Base-by-base conservation (phyloP, 768 basidiomycete species). In the Suillus ampliporus region DNA sequence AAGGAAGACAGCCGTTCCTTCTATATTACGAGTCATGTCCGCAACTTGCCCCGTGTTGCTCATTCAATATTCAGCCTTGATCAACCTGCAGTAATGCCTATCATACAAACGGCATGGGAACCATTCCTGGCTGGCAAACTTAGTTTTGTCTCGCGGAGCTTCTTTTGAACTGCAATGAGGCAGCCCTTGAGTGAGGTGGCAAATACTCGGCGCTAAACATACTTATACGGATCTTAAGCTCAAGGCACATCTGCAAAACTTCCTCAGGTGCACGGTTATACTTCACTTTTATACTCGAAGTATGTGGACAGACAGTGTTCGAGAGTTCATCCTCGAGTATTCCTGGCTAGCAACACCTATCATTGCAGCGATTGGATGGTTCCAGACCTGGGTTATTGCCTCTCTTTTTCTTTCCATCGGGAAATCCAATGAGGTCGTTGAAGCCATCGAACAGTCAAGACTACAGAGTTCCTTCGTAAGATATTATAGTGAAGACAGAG, bases 341-440 rank as follows among this genome's bases (percentile, higher is more conserved):
- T 56, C 54, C 23, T 56, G 54, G 54, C 37, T 56, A 26, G 38
- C 54, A 56, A 56, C 54, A 40, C 54, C 54, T 7, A 56, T 56
- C 37, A 56, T 56, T 26, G 54, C 54, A 10, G 54, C 54, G 26
- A 40, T 56, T 7, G 54, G 54, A 26, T 56, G 54, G 54, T 56
- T 1, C 3, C 54, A 56, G 37, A 56, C 54, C 37, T 56, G 54
- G 54, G 10, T 56, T 26, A 56, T 56, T 11, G 54, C 54, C 17
- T 56, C 54, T 56, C 10, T 56, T 23, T 56, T 56, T 38, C 53
- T 56, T 9, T 56, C 53, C 23, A 38, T 11, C 23, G 23, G 17
- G 10, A 56, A 56, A 26, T 56, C 53, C 17, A 56, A 23, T 0
- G 53, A 56, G 17, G 17, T 56, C 17, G 13, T 56, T 56, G 53